Evolutionary conservation across 768 basidiomycete genomes (phyloP).

Genomic region (Daedaleopsis nitida): DNA sequence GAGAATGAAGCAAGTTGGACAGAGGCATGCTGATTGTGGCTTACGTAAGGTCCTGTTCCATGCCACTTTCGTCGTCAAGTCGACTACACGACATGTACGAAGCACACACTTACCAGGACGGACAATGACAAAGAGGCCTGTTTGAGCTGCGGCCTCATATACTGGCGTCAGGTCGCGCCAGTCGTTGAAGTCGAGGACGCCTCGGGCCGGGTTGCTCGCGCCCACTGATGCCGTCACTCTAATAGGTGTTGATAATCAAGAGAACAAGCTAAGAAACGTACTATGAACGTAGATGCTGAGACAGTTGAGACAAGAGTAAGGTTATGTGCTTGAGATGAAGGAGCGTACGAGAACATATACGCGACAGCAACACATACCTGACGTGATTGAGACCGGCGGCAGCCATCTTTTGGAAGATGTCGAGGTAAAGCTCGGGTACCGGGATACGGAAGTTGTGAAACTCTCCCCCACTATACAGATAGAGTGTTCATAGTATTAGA

Average conservation of each 20-base stretch:
- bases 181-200: conserved; percentile 70
- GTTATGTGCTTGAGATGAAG: background rate
- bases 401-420: conserved; percentile 79
- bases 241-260: background rate
- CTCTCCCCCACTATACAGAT: conserved; percentile 66
- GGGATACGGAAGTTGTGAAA: conserved; percentile 84
- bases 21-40: background rate
- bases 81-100: background rate
- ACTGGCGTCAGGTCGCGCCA: conserved; percentile 72
- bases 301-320: background rate
- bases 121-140: conserved; percentile 78
- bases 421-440: conserved; percentile 78
- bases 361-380: conserved; percentile 36
- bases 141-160: conserved; percentile 70
- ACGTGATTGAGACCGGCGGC: conserved; percentile 80
- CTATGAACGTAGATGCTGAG: conserved; percentile 70
- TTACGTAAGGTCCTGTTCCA: conserved; percentile 32
- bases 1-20: background rate
- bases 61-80: background rate
- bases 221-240: conserved; percentile 40
- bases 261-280: conserved; percentile 3
- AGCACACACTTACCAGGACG: conserved; percentile 60
- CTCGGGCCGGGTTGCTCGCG: conserved; percentile 71
- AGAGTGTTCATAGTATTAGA: background rate
- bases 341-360: background rate